Evolutionary conservation across 2,329 filamentous ascomycete species (phyloP), one percentile per base, ranked within the genome.

Genomic region (Xylaria sp.): DNA sequence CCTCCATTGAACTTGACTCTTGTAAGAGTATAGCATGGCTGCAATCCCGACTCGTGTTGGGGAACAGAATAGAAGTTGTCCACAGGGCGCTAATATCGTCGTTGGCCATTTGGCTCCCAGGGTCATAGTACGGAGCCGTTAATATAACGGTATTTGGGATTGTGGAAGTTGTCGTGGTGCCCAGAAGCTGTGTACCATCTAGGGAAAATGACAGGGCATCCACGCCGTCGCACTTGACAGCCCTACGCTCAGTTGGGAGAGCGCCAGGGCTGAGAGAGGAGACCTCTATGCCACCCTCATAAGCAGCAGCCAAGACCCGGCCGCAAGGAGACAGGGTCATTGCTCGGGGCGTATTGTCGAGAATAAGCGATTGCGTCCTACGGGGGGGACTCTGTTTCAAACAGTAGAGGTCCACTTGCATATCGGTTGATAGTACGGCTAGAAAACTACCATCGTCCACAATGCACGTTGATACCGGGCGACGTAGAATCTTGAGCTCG

Each of bases 241-340:
- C 88, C 73, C 93, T 86, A 75, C 91, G 87, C 73, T 94, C 91
- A 0, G 88, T 92, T 13, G 87, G 80, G 34, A 91, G 76, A 31
- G 88, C 89, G 63, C 85, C 87, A 2, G 90, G 84, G 57, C 88
- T 88, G 48, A 97, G 83, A 5, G 93, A 92, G 34, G 92, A 90
- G 0, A 97, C 92, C 79, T 97, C 94, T 71, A 97, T 94, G n/a
- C 92, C 93, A 65, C 92, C 92, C 76, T 94, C 90, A 79, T 94
- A 97, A 8, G 94, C 94, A 18, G 93, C 91, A 28, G 94, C 94
- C 55, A 97, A 82, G 15, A 97, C 92, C 52, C 91, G 90, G 28
- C 93, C 93, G 72, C 91, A 92, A 1, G 94, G 93, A 0, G 94
- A 95, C 37, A 97, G 82, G 18, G 92, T 90, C 72, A 97, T 91